These are phyloP conservation scores for Lobosporangium transversale DNA, from an alignment of 192 early-diverging fungal species.

Conservation along the genomic window DNA sequence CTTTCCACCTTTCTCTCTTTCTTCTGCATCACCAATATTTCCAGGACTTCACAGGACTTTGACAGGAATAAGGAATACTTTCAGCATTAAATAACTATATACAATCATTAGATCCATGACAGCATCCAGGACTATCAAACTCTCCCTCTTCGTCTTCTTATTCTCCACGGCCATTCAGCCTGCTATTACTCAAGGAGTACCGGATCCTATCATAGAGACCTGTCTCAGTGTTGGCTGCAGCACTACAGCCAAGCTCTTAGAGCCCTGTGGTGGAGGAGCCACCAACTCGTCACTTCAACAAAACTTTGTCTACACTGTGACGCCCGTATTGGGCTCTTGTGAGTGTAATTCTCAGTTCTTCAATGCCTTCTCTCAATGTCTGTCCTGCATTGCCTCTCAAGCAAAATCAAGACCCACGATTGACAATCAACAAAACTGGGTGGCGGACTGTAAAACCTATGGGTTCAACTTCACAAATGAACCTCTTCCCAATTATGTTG, in stretches of 20 bases:
- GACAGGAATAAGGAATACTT: conserved; percentile 2
- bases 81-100: too few relatives aligned
- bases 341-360: conserved; percentile 44
- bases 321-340: conserved; percentile 34
- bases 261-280: conserved; percentile 43
- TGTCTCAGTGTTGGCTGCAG: conserved; percentile 19
- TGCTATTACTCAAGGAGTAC: neutral
- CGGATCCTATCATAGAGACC: conserved; percentile 33
- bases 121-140: too few relatives aligned
- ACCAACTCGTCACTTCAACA: conserved; percentile 33
- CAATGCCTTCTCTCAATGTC: conserved; percentile 31
- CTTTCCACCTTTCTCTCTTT: neutral
- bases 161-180: neutral
- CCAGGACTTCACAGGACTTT: neutral
- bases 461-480: conserved; percentile 41
- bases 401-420: conserved; percentile 22
- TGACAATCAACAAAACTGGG: conserved; percentile 35
- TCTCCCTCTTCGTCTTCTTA: neutral
- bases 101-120: too few relatives aligned
- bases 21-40: neutral
- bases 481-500: conserved; percentile 21
- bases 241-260: conserved; percentile 14
- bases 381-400: conserved; percentile 33
- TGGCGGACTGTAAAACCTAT: conserved; percentile 15
- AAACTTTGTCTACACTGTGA: conserved; percentile 29